Evolutionary conservation across 1,284 basidiomycete genomes (phyloP).

Genomic region (Phaffia rhodozyma): DNA sequence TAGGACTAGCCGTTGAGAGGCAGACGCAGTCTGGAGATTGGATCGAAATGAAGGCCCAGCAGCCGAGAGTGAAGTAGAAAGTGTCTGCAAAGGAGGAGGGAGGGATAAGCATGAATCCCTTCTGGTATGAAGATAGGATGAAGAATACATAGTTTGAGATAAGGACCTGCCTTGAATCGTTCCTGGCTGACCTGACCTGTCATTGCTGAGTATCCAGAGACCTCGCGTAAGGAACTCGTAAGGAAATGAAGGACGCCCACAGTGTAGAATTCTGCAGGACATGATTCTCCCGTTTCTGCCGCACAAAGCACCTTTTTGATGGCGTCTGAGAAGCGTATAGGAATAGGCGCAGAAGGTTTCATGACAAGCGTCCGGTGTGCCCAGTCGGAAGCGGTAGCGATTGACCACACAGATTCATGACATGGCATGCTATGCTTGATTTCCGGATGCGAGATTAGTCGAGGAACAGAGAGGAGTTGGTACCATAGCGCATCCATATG

Average conservation of each 20-base stretch:
- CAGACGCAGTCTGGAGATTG: background rate
- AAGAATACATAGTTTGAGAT: background rate
- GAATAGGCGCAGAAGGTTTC: background rate
- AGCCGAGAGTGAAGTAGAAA: slow-evolving; percentile 18
- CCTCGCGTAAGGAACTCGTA: slow-evolving; percentile 23
- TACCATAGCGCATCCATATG: slow-evolving; percentile 26
- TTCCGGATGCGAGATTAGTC: slow-evolving; percentile 26
- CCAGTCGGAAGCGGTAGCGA: slow-evolving; percentile 21
- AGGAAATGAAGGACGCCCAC: slow-evolving; percentile 24
- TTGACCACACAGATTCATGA: slow-evolving; percentile 20
- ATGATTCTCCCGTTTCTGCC: background rate
- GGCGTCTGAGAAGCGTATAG: slow-evolving; percentile 20
- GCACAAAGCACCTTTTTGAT: slow-evolving; percentile 15
- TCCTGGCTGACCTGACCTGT: slow-evolving; percentile 25
- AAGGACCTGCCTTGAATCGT: slow-evolving; percentile 24
- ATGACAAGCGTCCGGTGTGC: slow-evolving; percentile 22
- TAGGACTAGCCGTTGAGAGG: background rate
- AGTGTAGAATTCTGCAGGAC: background rate
- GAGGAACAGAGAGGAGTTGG: slow-evolving; percentile 24
- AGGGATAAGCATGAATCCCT: background rate
- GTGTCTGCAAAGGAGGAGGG: slow-evolving; percentile 9
- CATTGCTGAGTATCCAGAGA: slow-evolving; percentile 29
- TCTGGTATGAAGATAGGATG: background rate
- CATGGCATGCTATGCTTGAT: slow-evolving; percentile 28
- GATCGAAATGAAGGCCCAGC: slow-evolving; percentile 19